Base-by-base conservation (phyloP, 2,329 filamentous ascomycete genomes). In the Stachybotrys chartarum region DNA sequence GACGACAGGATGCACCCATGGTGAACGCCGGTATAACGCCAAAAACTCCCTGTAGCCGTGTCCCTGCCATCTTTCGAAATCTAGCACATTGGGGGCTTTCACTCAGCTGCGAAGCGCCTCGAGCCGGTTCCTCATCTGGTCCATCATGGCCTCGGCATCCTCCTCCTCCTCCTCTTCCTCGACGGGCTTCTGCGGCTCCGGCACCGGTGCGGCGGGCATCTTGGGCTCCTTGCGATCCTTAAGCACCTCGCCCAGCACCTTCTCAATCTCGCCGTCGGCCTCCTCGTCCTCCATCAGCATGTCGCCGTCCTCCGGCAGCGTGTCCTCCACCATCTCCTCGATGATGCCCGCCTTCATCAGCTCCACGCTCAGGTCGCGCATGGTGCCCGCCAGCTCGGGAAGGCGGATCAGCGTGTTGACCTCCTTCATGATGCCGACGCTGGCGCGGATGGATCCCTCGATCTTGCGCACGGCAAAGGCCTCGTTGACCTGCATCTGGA, bases 401-500 rank as follows among this genome's bases (percentile, higher is more conserved):
- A 99, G 73, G 31, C 87, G 81, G 52, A 97, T 85, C 30, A 97
- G 78, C 16, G 80, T 82, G 71, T 97, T 97, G 57, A 99, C 91
- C 70, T 97, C 91, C 74, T 92, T 93, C 94, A 99, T 97, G 63
- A 99, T 92, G 49, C 90, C 88, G 8, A 93, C 92, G 63, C 86
- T 90, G 47, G 88, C 87, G 62, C 84, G 83, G 67, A 99, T 91
- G 66, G 87, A 91, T 50, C 92, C 93, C 74, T 97, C 92, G 60
- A 99, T 97, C 79, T 96, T 96, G 63, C 91, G 86, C 64, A 97
- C 87, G 1, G 91, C 90, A 72, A 97, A 97, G 1, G 94, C 92
- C 75, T 97, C 93, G 67, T 92, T 91, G 67, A 99, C 93, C 74
- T 97, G 94, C 91, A 97, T 96, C 72, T 93, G 87, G 48, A 99